phyloP scores from a whole-genome alignment of 257 asterid species.

The Eucommia ulmoides region DNA sequence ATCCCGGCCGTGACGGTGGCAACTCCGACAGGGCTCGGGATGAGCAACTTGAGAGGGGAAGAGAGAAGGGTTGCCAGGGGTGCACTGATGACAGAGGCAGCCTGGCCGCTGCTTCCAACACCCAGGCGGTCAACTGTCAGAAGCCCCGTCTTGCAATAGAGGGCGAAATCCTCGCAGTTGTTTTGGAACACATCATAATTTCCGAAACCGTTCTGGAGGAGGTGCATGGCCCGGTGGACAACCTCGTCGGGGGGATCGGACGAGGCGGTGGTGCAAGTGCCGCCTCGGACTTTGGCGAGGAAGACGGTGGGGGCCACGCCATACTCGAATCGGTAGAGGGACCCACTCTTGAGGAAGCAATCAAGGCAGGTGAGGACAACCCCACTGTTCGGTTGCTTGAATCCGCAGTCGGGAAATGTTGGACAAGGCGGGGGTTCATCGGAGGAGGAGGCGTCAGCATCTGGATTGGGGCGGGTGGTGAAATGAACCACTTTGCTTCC shows the following conservation, averaged over 20 bases:
- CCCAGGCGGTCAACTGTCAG: conserved; percentile 60
- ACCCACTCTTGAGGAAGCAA: conserved; percentile 66
- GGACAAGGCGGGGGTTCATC: conserved; percentile 33
- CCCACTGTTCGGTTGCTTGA: conserved; percentile 59
- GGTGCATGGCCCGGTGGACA: conserved; percentile 78
- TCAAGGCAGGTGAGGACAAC: conserved; percentile 78
- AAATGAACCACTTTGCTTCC: conserved; percentile 90
- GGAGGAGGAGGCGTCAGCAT: conserved; percentile 22
- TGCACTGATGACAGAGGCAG: conserved; percentile 77
- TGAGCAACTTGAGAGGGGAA: conserved; percentile 59
- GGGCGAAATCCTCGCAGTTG: conserved; percentile 93
- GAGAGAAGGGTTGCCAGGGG: conserved; percentile 88
- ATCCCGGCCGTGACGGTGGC: conserved; percentile 83
- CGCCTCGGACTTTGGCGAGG: conserved; percentile 80
- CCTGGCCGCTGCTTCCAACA: conserved; percentile 90
- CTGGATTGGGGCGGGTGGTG: conserved; percentile 29
- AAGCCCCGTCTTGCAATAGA: conserved; percentile 91
- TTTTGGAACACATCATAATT: conserved; percentile 72
- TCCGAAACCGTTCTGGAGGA: conserved; percentile 76
- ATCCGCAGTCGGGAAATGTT: conserved; percentile 77
- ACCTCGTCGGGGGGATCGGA: conserved; percentile 52
- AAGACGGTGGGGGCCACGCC: conserved; percentile 59
- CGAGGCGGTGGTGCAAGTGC: conserved; percentile 83
- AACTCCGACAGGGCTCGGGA: conserved; percentile 77
- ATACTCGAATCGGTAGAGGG: conserved; percentile 63